Evolutionary conservation across 1,139 yeast species (phyloP).

Genomic region (Arxiozyma telluris): DNA sequence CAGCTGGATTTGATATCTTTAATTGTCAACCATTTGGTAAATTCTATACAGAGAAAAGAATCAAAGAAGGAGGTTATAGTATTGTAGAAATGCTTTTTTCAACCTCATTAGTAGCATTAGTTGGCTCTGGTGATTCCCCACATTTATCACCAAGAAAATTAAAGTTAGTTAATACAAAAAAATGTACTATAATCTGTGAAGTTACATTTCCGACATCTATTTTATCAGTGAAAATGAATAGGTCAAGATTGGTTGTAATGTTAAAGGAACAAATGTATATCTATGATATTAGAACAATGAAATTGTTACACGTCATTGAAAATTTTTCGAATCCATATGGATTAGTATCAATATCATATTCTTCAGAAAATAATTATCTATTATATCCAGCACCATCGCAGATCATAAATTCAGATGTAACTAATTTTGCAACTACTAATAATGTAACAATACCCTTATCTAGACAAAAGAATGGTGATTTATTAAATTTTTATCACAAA

Average conservation of each 20-base stretch:
- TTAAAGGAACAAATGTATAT: slow-evolving; percentile 80
- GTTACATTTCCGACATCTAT: slow-evolving; percentile 82
- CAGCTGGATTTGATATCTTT: slow-evolving; percentile 71
- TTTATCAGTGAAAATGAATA: slow-evolving; percentile 66
- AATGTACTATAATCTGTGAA: slow-evolving; percentile 65
- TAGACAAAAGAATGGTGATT: slow-evolving; percentile 1
- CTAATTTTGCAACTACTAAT: slow-evolving; percentile 25
- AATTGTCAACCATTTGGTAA: slow-evolving; percentile 87
- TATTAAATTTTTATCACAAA: neutral
- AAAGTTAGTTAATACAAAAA: slow-evolving; percentile 73
- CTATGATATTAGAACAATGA: slow-evolving; percentile 84
- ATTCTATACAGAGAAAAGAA: slow-evolving; percentile 46
- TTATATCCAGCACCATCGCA: slow-evolving; percentile 80
- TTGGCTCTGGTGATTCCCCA: slow-evolving; percentile 80
- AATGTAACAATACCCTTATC: slow-evolving; percentile 14
- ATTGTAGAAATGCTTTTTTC: slow-evolving; percentile 87
- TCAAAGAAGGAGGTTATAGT: slow-evolving; percentile 45
- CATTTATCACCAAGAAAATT: slow-evolving; percentile 71
- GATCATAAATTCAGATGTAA: slow-evolving; percentile 26
- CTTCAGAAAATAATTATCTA: slow-evolving; percentile 51
- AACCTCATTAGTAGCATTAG: slow-evolving; percentile 79
- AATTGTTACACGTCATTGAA: slow-evolving; percentile 78
- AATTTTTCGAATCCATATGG: slow-evolving; percentile 53
- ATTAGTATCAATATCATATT: slow-evolving; percentile 52
- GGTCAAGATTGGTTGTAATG: slow-evolving; percentile 63